Conservation (phyloP, 2,329 filamentous ascomycete species). For the Phaeomoniella chlamydospora region DNA sequence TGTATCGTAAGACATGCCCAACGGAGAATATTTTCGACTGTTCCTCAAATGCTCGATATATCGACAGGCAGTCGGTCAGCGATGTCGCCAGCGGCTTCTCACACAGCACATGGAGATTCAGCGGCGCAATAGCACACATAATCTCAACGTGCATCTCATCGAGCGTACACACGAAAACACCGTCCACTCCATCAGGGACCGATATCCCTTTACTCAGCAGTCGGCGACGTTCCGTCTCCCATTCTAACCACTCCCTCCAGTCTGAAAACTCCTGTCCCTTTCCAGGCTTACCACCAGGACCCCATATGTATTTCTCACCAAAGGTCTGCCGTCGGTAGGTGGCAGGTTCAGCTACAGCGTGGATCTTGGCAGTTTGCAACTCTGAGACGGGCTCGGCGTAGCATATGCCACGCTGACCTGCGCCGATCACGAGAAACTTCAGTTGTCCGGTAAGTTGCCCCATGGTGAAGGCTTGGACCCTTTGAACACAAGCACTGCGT, state of each 20-base stretch:
- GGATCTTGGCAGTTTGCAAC: constrained; percentile 49
- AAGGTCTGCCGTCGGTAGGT: constrained; percentile 61
- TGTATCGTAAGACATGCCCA: constrained; percentile 87
- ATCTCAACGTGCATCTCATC: constrained; percentile 83
- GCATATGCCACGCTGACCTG: constrained; percentile 61
- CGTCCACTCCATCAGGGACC: constrained; percentile 25
- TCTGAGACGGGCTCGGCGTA: constrained; percentile 57
- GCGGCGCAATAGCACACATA: constrained; percentile 55
- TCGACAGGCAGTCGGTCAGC: constrained; percentile 61
- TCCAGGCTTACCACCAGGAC: constrained; percentile 21
- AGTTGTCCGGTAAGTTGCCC: no score
- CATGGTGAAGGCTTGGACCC: no score
- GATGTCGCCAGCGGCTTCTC: constrained; percentile 86
- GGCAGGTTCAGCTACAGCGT: constrained; percentile 69
- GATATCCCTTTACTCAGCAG: constrained; percentile 34
- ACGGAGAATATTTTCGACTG: constrained; percentile 61
- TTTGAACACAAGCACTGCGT: no score
- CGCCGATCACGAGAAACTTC: constrained; percentile 61
- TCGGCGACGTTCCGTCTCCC: constrained; percentile 49
- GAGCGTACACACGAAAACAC: constrained; percentile 58
- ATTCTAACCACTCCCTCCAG: constrained; percentile 60
- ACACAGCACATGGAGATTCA: constrained; percentile 71
- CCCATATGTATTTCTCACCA: constrained; percentile 62
- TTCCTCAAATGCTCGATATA: constrained; percentile 30
- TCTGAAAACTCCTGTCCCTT: constrained; percentile 55